phyloP scores from a whole-genome alignment of 257 asterid species.

The Ligustrum vulgare region DNA sequence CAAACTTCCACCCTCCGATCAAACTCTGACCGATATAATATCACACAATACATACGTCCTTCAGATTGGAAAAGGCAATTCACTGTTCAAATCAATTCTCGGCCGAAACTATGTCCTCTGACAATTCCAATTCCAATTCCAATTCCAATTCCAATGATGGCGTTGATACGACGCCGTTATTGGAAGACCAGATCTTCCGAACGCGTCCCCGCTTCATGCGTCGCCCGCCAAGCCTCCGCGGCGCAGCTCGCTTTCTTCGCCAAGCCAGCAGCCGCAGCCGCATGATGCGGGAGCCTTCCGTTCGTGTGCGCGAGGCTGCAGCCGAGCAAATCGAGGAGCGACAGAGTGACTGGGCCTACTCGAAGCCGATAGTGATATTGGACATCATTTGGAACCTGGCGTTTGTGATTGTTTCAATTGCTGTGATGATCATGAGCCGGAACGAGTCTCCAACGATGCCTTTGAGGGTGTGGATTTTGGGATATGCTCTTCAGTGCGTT shows the following conservation, averaged over 20 bases:
- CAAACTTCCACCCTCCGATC: neutral
- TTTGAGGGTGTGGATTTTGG: conserved; percentile 62
- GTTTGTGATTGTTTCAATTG: conserved; percentile 4
- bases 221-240: conserved; percentile 13
- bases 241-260: conserved; percentile 5
- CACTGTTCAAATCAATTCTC: neutral
- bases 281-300: conserved; percentile 14
- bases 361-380: conserved; percentile 23
- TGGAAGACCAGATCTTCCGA: neutral
- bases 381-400: conserved; percentile 26
- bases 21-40: neutral
- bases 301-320: conserved; percentile 14
- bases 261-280: conserved; percentile 20
- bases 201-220: conserved; percentile 11
- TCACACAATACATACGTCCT: neutral
- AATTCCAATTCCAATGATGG: neutral
- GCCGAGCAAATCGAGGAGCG: conserved; percentile 15
- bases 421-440: conserved; percentile 11
- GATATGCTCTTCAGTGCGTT: conserved; percentile 60
- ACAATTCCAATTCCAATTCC: neutral
- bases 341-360: conserved; percentile 28
- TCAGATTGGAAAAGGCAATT: neutral
- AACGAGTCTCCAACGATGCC: conserved; percentile 35
- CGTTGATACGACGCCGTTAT: neutral
- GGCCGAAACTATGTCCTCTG: neutral